Percentiles rank a stretch among this genome's conserved stretches.
These are phyloP conservation scores for Ophiosphaerella herpotricha DNA, from an alignment of 2,329 filamentous ascomycete genomes.

Conservation along the genomic window DNA sequence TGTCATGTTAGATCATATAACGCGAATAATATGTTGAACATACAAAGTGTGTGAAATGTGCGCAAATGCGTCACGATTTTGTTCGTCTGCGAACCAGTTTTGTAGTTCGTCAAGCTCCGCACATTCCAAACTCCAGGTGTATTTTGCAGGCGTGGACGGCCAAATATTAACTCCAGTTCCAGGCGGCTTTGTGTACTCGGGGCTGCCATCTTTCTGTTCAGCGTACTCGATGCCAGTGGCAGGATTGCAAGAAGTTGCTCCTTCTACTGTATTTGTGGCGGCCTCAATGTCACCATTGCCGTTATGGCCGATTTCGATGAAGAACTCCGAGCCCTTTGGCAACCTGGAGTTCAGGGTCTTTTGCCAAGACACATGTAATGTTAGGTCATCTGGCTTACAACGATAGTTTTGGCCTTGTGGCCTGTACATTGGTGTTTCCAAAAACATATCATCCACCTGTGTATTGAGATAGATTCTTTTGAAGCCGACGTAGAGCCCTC, in stretches of 20 bases:
- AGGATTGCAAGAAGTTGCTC: constrained; percentile 34
- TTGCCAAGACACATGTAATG: constrained; percentile 37
- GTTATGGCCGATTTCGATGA: constrained; percentile 46
- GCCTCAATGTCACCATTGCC: constrained; percentile 46
- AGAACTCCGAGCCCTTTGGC: constrained; percentile 42
- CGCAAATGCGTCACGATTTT: constrained; percentile 59
- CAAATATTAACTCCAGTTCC: constrained; percentile 47
- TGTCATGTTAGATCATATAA: constrained; percentile 3
- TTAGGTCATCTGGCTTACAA: constrained; percentile 44
- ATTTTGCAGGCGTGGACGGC: constrained; percentile 49
- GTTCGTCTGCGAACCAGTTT: constrained; percentile 58
- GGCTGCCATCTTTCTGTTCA: constrained; percentile 47
- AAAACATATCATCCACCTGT: constrained; percentile 67
- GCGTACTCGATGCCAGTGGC: constrained; percentile 45
- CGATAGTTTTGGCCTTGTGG: constrained; percentile 57
- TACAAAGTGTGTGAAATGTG: constrained; percentile 66
- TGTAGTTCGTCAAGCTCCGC: constrained; percentile 56
- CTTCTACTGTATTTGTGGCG: constrained; percentile 31
- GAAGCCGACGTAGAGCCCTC: constrained; percentile 62
- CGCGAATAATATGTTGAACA: constrained; percentile 1
- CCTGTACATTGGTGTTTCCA: constrained; percentile 51
- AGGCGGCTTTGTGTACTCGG: constrained; percentile 53
- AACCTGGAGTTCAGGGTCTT: constrained; percentile 34
- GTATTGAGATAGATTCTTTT: constrained; percentile 60
- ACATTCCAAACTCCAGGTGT: constrained; percentile 57